Percentiles rank a stretch among this genome's conserved stretches.
Conservation (phyloP, 768 basidiomycete genomes). For the Tricholoma matsutake region DNA sequence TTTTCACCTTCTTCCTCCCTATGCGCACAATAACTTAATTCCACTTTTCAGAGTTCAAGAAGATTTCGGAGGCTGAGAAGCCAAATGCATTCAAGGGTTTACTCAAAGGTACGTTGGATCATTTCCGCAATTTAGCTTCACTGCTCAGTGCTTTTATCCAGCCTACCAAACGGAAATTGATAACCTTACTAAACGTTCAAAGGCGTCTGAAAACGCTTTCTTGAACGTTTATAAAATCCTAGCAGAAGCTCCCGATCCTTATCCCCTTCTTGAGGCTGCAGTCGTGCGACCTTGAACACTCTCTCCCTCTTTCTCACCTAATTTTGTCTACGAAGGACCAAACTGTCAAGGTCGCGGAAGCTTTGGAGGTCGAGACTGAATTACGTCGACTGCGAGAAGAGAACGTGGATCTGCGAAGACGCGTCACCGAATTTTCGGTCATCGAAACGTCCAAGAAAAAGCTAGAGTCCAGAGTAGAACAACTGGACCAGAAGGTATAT, state of each 20-base stretch:
- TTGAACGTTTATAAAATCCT: conserved; percentile 95
- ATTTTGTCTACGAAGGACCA: conserved; percentile 62
- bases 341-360: conserved; percentile 86
- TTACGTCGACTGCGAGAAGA: conserved; percentile 73
- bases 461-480: conserved; percentile 67
- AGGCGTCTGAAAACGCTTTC: conserved; percentile 92
- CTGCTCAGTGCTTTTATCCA: conserved; percentile 24
- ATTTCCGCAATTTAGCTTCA: conserved; percentile 1
- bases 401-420: conserved; percentile 74
- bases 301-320: neutral
- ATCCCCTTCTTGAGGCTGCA: conserved; percentile 91
- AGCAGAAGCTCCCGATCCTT: conserved; percentile 96
- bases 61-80: conserved; percentile 89
- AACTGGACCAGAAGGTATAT: conserved; percentile 78
- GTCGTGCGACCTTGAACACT: conserved; percentile 50
- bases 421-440: conserved; percentile 57
- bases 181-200: conserved; percentile 88
- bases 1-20: conserved; percentile 24
- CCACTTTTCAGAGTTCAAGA: conserved; percentile 80
- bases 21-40: neutral
- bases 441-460: conserved; percentile 76
- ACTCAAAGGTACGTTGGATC: conserved; percentile 61
- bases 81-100: conserved; percentile 83
- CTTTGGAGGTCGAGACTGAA: conserved; percentile 71
- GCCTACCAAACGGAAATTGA: conserved; percentile 98